A percentile compares a stretch with the other conserved stretches of the same genome.
Conservation (phyloP, 805 yeast genomes). For the Wickerhamomyces canadensis region DNA sequence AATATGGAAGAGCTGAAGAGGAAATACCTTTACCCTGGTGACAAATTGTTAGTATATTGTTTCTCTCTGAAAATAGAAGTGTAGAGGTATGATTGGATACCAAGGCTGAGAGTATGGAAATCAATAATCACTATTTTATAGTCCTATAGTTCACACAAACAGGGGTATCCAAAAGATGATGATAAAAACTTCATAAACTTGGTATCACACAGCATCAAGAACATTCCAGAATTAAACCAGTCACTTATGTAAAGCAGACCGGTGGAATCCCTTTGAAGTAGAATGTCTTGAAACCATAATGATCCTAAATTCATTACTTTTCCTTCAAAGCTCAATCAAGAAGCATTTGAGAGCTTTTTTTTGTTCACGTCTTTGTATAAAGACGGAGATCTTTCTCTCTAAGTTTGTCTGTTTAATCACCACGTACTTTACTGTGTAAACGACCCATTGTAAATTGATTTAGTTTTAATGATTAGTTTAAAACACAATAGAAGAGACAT, state of each 20-base stretch:
- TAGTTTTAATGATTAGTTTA: too few relatives aligned
- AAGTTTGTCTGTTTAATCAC: conserved; percentile 10
- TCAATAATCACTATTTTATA: conserved; percentile 2
- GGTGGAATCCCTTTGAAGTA: not conserved
- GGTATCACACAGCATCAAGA: conserved; percentile 43
- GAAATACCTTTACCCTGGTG: conserved; percentile 97
- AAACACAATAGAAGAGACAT: conserved; percentile 3
- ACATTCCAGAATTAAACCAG: not conserved
- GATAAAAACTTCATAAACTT: conserved; percentile 30
- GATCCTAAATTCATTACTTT: conserved; percentile 24
- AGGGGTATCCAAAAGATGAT: conserved; percentile 15
- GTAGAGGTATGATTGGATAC: too few relatives aligned
- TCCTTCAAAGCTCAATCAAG: conserved; percentile 8
- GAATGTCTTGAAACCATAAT: conserved; percentile 15
- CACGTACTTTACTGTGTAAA: conserved; percentile 97
- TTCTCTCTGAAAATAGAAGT: conserved; percentile 2
- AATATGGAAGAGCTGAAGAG: conserved; percentile 98
- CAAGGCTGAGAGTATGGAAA: not conserved
- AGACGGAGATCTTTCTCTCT: too few relatives aligned
- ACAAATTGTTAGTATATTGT: conserved; percentile 37
- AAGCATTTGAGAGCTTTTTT: not conserved
- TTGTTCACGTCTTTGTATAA: too few relatives aligned
- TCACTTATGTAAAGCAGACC: too few relatives aligned
- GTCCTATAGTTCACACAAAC: not conserved
- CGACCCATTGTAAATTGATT: conserved; percentile 88